These are phyloP conservation scores for Phytophthora cactorum DNA, from an alignment of 352 stramenopile species.

Conservation along the genomic window DNA sequence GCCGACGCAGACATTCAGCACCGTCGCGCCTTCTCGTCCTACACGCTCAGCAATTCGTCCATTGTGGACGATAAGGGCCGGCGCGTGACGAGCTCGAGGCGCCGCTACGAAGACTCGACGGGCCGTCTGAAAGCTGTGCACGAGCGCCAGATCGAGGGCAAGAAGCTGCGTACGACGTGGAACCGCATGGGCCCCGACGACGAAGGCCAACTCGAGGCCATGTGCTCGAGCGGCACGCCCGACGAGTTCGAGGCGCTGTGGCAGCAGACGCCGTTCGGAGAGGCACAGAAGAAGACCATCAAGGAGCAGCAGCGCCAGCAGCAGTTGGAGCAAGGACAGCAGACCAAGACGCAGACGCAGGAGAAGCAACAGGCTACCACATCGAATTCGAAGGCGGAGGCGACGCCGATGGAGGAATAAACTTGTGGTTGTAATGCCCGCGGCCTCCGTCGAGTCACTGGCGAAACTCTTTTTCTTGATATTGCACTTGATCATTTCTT, in stretches of 20 bases:
- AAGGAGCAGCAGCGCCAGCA: conserved; percentile 19
- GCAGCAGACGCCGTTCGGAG: conserved; percentile 57
- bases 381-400: background rate
- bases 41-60: conserved; percentile 13
- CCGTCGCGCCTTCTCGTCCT: too few relatives aligned
- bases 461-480: too few relatives aligned
- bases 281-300: conserved; percentile 48
- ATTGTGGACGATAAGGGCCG: conserved; percentile 8
- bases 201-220: conserved; percentile 51
- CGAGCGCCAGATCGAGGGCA: conserved; percentile 20
- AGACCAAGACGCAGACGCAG: too few relatives aligned
- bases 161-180: too few relatives aligned
- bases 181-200: too few relatives aligned
- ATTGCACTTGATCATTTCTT: background rate
- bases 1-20: too few relatives aligned
- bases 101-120: conserved; percentile 50
- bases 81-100: conserved; percentile 37
- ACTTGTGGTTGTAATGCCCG: background rate
- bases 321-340: too few relatives aligned
- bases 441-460: too few relatives aligned
- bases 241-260: conserved; percentile 71
- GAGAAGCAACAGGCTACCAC: too few relatives aligned
- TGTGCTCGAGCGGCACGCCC: conserved; percentile 45
- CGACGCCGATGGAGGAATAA: background rate
- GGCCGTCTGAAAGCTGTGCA: conserved; percentile 69